Conservation (phyloP, 352 stramenopile genomes). For the Phytophthora lateralis region DNA sequence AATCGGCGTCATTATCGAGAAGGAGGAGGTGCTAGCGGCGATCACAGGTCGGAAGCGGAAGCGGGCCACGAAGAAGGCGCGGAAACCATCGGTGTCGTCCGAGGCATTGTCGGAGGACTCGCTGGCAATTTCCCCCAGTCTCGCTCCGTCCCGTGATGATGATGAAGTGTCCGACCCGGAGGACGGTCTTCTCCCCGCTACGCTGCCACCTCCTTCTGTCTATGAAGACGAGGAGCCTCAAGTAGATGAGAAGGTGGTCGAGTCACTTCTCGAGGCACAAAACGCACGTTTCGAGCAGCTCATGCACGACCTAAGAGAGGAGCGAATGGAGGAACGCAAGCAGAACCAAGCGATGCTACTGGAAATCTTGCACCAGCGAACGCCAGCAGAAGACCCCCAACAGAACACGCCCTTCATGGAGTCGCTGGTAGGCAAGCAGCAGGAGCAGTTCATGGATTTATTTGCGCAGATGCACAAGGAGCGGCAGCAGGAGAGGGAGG, state of each 20-base stretch:
- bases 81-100: slow-evolving; percentile 35
- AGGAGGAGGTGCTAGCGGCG: slow-evolving; percentile 37
- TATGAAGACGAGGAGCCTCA: slow-evolving; percentile 15
- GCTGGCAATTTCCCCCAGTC: slow-evolving; percentile 19
- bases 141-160: slow-evolving; percentile 15
- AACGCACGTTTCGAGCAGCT: slow-evolving; percentile 42
- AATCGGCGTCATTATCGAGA: slow-evolving; percentile 34
- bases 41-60: slow-evolving; percentile 39
- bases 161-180: slow-evolving; percentile 36
- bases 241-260: slow-evolving; percentile 36
- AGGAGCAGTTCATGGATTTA: slow-evolving; percentile 45
- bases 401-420: slow-evolving; percentile 33
- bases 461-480: slow-evolving; percentile 46
- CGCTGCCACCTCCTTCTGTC: not conserved
- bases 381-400: slow-evolving; percentile 23
- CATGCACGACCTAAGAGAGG: slow-evolving; percentile 36
- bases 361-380: slow-evolving; percentile 36
- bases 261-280: slow-evolving; percentile 35
- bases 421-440: slow-evolving; percentile 38
- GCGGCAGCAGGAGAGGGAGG: slow-evolving; percentile 41
- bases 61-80: slow-evolving; percentile 20
- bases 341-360: slow-evolving; percentile 43
- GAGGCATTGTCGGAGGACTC: slow-evolving; percentile 23
- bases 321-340: slow-evolving; percentile 41
- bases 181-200: not conserved